phyloP scores from a whole-genome alignment of 345 rosid genomes.

The Draba incana region DNA sequence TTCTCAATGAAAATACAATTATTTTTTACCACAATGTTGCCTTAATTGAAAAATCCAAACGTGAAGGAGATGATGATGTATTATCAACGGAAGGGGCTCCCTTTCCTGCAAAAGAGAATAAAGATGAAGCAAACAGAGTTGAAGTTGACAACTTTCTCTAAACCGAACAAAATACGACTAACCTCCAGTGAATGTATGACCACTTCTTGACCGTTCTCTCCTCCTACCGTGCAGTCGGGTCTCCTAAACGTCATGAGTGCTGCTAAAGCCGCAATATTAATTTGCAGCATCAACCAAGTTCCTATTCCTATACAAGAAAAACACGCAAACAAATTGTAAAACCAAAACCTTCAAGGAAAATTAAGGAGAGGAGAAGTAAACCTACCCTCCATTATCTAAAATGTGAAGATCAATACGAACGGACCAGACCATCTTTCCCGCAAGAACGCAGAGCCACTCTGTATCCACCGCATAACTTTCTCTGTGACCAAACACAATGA shows the following conservation, averaged over 20 bases:
- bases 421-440: conserved; percentile 95
- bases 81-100: conserved; percentile 86
- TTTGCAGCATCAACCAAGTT: conserved; percentile 97
- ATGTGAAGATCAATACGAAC: conserved; percentile 93
- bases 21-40: conserved; percentile 62
- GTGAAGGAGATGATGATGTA: conserved; percentile 91
- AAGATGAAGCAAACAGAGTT: background rate
- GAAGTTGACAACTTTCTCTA: too few species aligned
- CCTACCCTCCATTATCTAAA: conserved; percentile 96
- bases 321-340: background rate
- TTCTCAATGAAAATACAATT: background rate
- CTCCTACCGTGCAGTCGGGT: conserved; percentile 90
- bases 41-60: conserved; percentile 74
- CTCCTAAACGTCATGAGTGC: conserved; percentile 86
- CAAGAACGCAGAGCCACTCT: conserved; percentile 88
- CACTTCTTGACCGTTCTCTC: conserved; percentile 82
- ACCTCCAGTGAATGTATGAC: conserved; percentile 90
- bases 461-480: conserved; percentile 97
- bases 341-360: background rate
- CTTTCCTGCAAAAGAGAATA: conserved; percentile 52
- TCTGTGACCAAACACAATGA: conserved; percentile 52
- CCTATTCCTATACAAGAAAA: conserved; percentile 36
- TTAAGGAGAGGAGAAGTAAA: conserved; percentile 1
- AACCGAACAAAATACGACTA: conserved; percentile 33
- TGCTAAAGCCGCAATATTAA: conserved; percentile 92